Evolutionary conservation across 2,329 filamentous ascomycete species (phyloP).

Genomic region (Neocatenulostroma microsporum): DNA sequence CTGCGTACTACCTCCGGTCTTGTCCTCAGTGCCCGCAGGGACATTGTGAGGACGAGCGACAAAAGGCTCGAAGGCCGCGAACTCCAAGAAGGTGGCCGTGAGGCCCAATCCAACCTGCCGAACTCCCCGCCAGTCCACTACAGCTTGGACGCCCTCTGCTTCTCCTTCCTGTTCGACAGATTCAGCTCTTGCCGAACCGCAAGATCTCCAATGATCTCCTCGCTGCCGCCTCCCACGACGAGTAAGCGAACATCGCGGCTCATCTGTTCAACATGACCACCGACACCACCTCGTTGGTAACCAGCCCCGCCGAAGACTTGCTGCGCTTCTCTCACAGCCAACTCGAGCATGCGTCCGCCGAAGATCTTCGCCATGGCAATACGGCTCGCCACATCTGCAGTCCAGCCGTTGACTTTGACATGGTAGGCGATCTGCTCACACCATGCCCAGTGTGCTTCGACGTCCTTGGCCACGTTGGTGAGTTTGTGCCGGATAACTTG

Average conservation of each 20-base stretch:
- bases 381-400: conserved; percentile 43
- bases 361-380: conserved; percentile 48
- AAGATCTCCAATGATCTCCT: conserved; percentile 30
- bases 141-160: no score
- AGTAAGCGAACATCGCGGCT: conserved; percentile 46
- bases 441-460: conserved; percentile 27
- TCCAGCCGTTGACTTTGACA: conserved; percentile 22
- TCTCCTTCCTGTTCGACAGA: no score
- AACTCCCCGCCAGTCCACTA: no score
- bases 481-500: conserved; percentile 29
- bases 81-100: no score
- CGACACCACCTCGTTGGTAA: conserved; percentile 46
- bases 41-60: no score
- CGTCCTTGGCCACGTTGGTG: conserved; percentile 23
- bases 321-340: conserved; percentile 48
- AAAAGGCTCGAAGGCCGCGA: no score
- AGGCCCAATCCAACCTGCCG: no score
- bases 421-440: conserved; percentile 28
- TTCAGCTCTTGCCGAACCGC: conserved; percentile 30
- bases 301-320: conserved; percentile 49
- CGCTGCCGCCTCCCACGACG: conserved; percentile 30
- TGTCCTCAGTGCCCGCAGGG: no score
- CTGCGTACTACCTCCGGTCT: no score
- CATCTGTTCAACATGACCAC: conserved; percentile 47
- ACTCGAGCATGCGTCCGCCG: conserved; percentile 46